Base-by-base conservation (phyloP, 768 basidiomycete genomes). In the Strobilomyces dryophilus region DNA sequence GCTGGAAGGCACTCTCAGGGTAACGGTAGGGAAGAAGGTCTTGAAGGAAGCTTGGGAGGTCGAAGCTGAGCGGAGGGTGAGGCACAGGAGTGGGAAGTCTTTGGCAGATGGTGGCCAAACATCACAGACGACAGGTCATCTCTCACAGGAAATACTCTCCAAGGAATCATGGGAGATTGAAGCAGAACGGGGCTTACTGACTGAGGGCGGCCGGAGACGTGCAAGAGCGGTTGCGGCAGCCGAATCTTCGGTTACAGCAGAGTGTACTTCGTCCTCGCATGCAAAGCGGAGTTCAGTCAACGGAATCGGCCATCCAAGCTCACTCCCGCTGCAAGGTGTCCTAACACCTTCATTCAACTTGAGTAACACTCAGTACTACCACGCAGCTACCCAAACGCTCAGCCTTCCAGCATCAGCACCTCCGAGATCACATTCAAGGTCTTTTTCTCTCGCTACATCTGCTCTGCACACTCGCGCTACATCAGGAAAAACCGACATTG, bases 121-220 rank as follows among this genome's bases (percentile, higher is more conserved):
- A 21, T 32, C 54, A 39, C 24, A 31, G 27, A n/a, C 36, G 12
- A 6, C 17, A n/a, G 42, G 52, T 40, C 50, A 9, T 35, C 44
- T 9, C 31, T 36, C 48, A 17, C 53, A 18, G 27, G 51, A 62
- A 47, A 76, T 73, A 40, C 67, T 76, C 0, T 61, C 74, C 11
- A 89, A 87, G 61, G 89, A 90, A 61, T 65, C 76, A n/a, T 90
- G 88, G 88, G 89, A 91, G 58, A 76, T 87, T 29, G 87, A 89
- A 54, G 86, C 85, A 1, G 87, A 90, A 61, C 83, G 83, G 54
- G 87, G 87, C 1, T 64, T 90, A 45, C 63, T 85, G 29, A 87
- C 87, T 0, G 90, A 90, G 60, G 89, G 87, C 18, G 87, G 83
- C 17, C 80, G 78, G 58, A 73, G 87, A 34, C 78, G 85, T 18